Conservation (phyloP, 768 basidiomycete genomes). For the Calocera cornea region DNA sequence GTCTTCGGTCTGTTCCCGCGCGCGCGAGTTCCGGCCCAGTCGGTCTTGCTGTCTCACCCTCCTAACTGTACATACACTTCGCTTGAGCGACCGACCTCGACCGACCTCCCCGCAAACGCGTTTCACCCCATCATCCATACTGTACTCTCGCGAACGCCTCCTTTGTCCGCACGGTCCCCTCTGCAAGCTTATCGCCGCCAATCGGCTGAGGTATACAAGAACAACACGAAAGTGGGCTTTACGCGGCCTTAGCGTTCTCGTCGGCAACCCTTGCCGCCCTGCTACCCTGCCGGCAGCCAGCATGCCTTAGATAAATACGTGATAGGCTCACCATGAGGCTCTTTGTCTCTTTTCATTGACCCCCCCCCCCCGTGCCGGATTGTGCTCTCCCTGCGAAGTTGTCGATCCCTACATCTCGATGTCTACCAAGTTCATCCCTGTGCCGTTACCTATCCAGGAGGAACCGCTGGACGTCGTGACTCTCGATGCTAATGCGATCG, state of each 20-base stretch:
- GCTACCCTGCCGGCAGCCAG: too few relatives aligned
- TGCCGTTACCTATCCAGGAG: not conserved
- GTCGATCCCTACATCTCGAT: not conserved
- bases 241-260: conserved; percentile 1
- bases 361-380: too few relatives aligned
- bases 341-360: not conserved
- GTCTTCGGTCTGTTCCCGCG: too few relatives aligned
- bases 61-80: too few relatives aligned
- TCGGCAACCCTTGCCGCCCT: not conserved
- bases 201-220: not conserved
- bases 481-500: not conserved
- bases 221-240: not conserved
- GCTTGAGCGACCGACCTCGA: too few relatives aligned
- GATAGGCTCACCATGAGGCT: not conserved
- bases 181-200: not conserved
- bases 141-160: too few relatives aligned
- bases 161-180: too few relatives aligned
- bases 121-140: not conserved
- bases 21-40: too few relatives aligned
- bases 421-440: not conserved
- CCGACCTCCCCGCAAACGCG: too few relatives aligned
- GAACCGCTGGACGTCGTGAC: not conserved
- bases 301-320: not conserved
- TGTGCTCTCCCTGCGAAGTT: too few relatives aligned
- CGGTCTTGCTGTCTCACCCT: too few relatives aligned